These are phyloP conservation scores for Rhexocercosporidium sp. DNA, from an alignment of 2,329 filamentous ascomycete genomes.

Conservation along the genomic window DNA sequence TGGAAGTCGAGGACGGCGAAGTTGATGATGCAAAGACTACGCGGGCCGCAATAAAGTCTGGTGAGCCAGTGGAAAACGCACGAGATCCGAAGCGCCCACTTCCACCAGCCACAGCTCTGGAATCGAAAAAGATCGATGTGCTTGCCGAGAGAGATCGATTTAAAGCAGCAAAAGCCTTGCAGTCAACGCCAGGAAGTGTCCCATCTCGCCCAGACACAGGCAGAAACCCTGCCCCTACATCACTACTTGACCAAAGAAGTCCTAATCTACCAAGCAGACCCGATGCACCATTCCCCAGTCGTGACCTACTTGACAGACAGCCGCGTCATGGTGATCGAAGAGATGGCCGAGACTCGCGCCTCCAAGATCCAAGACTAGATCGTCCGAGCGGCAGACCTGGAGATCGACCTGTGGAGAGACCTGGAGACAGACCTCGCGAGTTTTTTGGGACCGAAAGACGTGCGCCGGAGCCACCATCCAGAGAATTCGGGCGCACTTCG, in stretches of 20 bases:
- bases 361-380: constrained; percentile 30
- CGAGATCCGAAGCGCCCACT: constrained; percentile 20
- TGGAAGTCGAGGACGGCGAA: constrained; percentile 74
- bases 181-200: constrained; percentile 26
- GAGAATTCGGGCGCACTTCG: constrained; percentile 36
- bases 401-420: constrained; percentile 28
- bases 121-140: constrained; percentile 37
- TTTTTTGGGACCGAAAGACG: constrained; percentile 38
- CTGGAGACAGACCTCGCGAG: constrained; percentile 41
- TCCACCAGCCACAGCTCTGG: constrained; percentile 19
- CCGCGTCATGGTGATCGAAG: constrained; percentile 40
- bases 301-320: constrained; percentile 39
- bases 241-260: constrained; percentile 32
- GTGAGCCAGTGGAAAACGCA: constrained; percentile 10
- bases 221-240: constrained; percentile 19
- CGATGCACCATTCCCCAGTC: constrained; percentile 40
- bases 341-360: constrained; percentile 36
- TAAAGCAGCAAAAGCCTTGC: constrained; percentile 35
- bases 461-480: constrained; percentile 30
- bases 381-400: constrained; percentile 8
- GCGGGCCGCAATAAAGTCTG: constrained; percentile 7
- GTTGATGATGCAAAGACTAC: constrained; percentile 63
- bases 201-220: constrained; percentile 34
- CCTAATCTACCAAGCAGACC: constrained; percentile 41
- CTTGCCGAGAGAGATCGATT: constrained; percentile 38